Evolutionary conservation across 140 eudicot species (phyloP).

Genomic region (Anethum foeniculum): DNA sequence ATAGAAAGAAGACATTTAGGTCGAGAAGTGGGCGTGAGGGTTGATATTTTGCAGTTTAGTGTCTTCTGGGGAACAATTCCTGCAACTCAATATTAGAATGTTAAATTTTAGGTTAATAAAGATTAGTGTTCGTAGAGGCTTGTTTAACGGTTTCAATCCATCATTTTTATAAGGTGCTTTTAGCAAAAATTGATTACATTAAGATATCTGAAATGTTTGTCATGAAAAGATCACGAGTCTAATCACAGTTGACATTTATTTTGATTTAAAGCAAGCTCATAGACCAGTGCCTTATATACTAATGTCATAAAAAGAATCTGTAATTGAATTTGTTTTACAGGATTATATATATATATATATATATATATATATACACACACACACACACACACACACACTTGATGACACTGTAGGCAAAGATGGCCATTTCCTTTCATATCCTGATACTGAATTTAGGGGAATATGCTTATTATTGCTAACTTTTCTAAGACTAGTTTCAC

Average conservation of each 20-base stretch:
- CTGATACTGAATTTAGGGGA: background rate
- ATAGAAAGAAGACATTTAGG: background rate
- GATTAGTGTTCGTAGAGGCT: background rate
- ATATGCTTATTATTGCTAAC: slow-evolving; percentile 2
- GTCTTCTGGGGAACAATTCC: background rate
- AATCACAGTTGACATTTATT: background rate
- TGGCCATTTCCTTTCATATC: background rate
- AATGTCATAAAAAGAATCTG: background rate
- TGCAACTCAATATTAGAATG: background rate
- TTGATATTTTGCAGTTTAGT: background rate
- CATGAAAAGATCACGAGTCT: background rate
- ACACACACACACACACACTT: background rate
- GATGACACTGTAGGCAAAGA: background rate
- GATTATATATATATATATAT: background rate
- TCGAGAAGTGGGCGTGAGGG: background rate
- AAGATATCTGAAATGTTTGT: background rate
- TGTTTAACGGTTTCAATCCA: background rate
- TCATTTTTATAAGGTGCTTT: background rate
- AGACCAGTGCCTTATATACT: background rate
- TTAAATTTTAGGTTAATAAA: background rate
- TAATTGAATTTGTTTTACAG: background rate
- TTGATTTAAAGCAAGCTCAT: background rate
- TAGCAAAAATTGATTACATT: background rate
- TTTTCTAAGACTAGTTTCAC: background rate
- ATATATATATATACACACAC: too few relatives aligned